A percentile compares a stretch with the other conserved stretches of the same genome.
These are phyloP conservation scores for Dioszegia aurantiaca DNA, from an alignment of 768 basidiomycete species.

Conservation along the genomic window DNA sequence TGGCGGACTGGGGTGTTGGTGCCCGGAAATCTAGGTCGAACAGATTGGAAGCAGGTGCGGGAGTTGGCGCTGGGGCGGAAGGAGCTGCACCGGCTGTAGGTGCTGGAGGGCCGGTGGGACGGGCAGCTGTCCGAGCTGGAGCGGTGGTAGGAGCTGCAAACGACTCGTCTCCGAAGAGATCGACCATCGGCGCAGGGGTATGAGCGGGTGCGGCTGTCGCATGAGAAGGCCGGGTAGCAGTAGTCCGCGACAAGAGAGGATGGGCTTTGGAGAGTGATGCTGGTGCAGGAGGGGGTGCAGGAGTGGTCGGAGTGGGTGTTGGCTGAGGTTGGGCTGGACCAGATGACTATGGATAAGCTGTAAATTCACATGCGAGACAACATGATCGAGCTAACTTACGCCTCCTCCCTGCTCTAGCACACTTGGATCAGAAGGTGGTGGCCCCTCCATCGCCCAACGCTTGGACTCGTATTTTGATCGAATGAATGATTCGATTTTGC, in stretches of 20 bases:
- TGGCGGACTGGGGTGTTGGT: constrained; percentile 29
- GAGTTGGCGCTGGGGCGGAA: constrained; percentile 15
- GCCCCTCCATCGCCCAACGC: constrained; percentile 90
- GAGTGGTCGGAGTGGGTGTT: constrained; percentile 29
- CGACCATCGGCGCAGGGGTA: constrained; percentile 37
- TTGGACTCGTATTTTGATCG: constrained; percentile 92
- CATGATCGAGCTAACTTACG: background rate
- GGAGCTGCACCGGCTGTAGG: constrained; percentile 21
- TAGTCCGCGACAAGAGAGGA: constrained; percentile 37
- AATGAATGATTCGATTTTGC: constrained; percentile 97
- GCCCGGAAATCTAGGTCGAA: constrained; percentile 52
- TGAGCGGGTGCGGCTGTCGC: constrained; percentile 32
- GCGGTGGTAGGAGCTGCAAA: constrained; percentile 17
- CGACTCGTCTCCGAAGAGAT: constrained; percentile 43
- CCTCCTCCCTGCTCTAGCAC: constrained; percentile 60
- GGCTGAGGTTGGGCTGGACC: constrained; percentile 25
- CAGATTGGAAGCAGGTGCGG: constrained; percentile 28
- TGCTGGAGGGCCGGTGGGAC: constrained; percentile 25
- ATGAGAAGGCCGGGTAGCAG: constrained; percentile 19
- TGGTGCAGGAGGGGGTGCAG: constrained; percentile 31
- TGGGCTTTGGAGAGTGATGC: constrained; percentile 31
- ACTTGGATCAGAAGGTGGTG: constrained; percentile 76
- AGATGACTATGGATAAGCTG: constrained; percentile 6
- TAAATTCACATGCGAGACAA: background rate
- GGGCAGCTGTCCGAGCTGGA: constrained; percentile 17